Evolutionary conservation across 352 stramenopile species (phyloP).

Genomic region (Globisporangium nunn): DNA sequence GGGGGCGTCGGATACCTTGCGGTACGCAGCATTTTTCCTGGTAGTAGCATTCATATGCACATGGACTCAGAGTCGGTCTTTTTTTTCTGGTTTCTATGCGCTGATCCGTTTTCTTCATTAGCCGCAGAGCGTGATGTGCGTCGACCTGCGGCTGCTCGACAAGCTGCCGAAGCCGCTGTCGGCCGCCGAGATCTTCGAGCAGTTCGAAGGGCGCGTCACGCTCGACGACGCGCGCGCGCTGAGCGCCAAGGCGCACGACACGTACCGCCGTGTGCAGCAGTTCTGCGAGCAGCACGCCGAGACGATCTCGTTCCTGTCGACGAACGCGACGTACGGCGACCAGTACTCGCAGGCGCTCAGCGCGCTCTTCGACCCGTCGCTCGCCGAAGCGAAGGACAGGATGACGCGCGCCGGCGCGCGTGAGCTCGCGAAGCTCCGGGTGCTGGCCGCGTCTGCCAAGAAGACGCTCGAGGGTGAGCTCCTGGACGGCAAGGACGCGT

Average conservation of each 20-base stretch:
- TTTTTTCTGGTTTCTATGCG: no score
- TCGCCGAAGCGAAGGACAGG: constrained; percentile 47
- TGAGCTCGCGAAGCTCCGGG: constrained; percentile 51
- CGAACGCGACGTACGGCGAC: constrained; percentile 56
- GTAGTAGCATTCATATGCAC: background rate
- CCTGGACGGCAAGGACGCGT: constrained; percentile 54
- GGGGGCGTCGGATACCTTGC: constrained; percentile 29
- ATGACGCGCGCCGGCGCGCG: constrained; percentile 37
- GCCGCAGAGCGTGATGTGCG: constrained; percentile 37
- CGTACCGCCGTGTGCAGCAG: constrained; percentile 44
- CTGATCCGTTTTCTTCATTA: constrained; percentile 6
- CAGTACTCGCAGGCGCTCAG: constrained; percentile 53
- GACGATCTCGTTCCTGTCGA: constrained; percentile 70
- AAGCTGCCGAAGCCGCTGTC: constrained; percentile 66
- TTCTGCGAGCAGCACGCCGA: constrained; percentile 70
- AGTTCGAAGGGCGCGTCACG: constrained; percentile 66
- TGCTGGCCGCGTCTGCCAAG: constrained; percentile 46
- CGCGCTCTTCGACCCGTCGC: constrained; percentile 55
- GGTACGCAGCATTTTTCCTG: constrained; percentile 10
- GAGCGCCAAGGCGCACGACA: constrained; percentile 37
- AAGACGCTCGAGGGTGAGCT: constrained; percentile 54
- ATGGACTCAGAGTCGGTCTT: no score
- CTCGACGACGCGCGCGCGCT: constrained; percentile 49
- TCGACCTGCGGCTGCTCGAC: constrained; percentile 60
- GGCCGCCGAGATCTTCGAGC: constrained; percentile 46